These are phyloP conservation scores for Marchantia polymorpha DNA, from an alignment of 225 moss, liverwort and hornwort species.

Conservation along the genomic window DNA sequence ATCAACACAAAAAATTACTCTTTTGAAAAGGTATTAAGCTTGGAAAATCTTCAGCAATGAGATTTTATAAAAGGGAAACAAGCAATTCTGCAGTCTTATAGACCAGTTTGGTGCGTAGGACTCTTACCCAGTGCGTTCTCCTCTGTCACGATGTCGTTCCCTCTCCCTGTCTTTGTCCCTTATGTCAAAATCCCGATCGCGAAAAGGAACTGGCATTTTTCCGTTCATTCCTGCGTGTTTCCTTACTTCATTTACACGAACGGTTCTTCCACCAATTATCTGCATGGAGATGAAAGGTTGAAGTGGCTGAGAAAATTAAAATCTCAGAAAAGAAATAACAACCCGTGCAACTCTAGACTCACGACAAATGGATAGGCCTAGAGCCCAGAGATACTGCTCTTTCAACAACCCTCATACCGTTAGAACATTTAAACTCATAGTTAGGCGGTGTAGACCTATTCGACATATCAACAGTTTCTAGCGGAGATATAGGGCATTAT, in stretches of 20 bases:
- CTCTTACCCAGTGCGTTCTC: constrained; percentile 53
- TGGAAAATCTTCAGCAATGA: too few relatives aligned
- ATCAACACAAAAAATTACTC: too few relatives aligned
- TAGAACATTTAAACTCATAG: neutral
- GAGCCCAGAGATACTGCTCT: neutral
- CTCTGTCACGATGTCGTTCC: constrained; percentile 41
- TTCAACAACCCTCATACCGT: neutral
- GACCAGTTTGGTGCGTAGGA: neutral
- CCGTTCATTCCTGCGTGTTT: constrained; percentile 58
- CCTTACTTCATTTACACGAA: constrained; percentile 93
- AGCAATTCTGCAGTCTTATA: too few relatives aligned
- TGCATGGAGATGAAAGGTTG: constrained; percentile 4
- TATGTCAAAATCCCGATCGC: constrained; percentile 60
- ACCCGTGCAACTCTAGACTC: neutral
- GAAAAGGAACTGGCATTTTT: constrained; percentile 47
- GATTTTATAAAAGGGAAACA: too few relatives aligned
- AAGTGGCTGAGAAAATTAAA: too few relatives aligned
- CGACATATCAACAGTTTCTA: neutral
- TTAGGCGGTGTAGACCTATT: neutral
- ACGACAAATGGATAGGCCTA: neutral
- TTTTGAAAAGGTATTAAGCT: too few relatives aligned
- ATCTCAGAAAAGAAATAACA: neutral
- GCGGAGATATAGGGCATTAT: neutral
- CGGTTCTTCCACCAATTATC: constrained; percentile 74
- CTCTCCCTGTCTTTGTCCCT: constrained; percentile 53